Evolutionary conservation across 768 basidiomycete species (phyloP).

Genomic region (Basidioascus undulatus): DNA sequence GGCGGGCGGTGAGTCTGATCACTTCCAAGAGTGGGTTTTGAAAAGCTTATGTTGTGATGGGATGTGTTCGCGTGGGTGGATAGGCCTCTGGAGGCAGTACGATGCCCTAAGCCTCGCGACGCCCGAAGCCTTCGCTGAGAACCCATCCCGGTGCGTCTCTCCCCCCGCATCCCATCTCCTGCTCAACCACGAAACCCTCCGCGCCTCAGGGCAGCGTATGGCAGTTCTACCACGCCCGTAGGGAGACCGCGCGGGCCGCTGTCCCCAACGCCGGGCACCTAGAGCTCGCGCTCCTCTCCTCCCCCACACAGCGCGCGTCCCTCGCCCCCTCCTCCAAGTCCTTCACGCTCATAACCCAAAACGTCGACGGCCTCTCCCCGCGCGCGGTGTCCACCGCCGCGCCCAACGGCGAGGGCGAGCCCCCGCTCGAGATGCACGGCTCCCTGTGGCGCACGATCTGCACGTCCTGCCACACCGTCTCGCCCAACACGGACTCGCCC

Average conservation of each 20-base stretch:
- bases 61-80: background rate
- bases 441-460: slow-evolving; percentile 31
- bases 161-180: background rate
- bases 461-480: slow-evolving; percentile 24
- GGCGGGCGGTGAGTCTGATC: background rate
- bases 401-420: background rate
- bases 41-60: background rate
- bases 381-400: slow-evolving; percentile 1
- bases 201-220: slow-evolving; percentile 19
- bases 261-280: slow-evolving; percentile 33
- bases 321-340: slow-evolving; percentile 14
- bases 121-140: slow-evolving; percentile 5
- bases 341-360: slow-evolving; percentile 9
- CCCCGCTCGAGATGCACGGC: slow-evolving; percentile 43
- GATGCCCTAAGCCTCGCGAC: slow-evolving; percentile 6
- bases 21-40: too few relatives aligned
- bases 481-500: slow-evolving; percentile 24
- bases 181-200: background rate
- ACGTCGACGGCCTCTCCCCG: slow-evolving; percentile 10
- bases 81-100: slow-evolving; percentile 4
- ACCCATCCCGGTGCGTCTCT: background rate
- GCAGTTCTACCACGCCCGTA: slow-evolving; percentile 36
- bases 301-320: slow-evolving; percentile 16
- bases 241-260: slow-evolving; percentile 15
- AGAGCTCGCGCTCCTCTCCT: slow-evolving; percentile 24